A percentile compares a stretch with the other conserved stretches of the same genome.
phyloP scores from a whole-genome alignment of 805 yeast species.

The Starmera quercuum region DNA sequence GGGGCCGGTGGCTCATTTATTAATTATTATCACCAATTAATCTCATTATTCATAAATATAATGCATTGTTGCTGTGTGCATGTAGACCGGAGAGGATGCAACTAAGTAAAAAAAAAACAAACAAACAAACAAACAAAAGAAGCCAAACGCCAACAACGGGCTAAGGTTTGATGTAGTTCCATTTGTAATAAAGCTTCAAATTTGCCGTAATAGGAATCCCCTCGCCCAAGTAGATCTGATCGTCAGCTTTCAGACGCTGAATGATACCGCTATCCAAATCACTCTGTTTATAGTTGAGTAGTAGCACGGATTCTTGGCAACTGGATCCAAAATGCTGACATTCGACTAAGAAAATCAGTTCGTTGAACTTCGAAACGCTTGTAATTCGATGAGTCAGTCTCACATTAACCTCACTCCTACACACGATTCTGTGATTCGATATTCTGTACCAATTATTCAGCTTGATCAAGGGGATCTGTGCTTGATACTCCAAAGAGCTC shows the following conservation, averaged over 20 bases:
- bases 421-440: background rate
- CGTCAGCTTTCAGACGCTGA: background rate
- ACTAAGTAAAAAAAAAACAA: background rate
- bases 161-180: background rate
- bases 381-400: background rate
- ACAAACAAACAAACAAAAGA: background rate
- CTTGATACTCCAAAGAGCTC: background rate
- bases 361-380: background rate
- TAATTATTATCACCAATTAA: too few relatives aligned
- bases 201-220: background rate
- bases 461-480: slow-evolving; percentile 11
- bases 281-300: background rate
- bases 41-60: too few relatives aligned
- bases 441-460: slow-evolving; percentile 17
- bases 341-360: background rate
- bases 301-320: background rate
- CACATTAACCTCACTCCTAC: background rate
- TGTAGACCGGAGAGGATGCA: too few relatives aligned
- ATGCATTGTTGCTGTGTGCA: too few relatives aligned
- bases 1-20: too few relatives aligned
- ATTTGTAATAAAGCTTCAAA: background rate
- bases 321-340: background rate
- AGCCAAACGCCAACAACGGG: slow-evolving; percentile 1
- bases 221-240: background rate
- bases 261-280: background rate